Conservation (phyloP, 495 filamentous ascomycete species). For the Chaetomium fimeti region DNA sequence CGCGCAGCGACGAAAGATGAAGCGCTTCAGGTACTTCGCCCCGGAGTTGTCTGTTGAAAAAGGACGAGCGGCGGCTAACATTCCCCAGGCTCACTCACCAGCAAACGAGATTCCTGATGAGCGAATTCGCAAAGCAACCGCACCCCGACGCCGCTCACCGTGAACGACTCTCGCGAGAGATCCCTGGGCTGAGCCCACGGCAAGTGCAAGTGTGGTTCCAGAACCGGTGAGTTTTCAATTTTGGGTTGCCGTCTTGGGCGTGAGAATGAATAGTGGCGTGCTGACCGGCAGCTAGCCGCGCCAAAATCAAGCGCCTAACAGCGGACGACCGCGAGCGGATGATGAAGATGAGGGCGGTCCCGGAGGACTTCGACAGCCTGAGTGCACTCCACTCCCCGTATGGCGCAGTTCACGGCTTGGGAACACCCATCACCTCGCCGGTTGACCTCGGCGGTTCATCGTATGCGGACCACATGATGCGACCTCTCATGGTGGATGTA, state of each 20-base stretch:
- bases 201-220: constrained; percentile 99
- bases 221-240: constrained; percentile 67
- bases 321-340: constrained; percentile 91
- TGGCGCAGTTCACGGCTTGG: constrained; percentile 54
- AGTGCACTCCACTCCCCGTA: constrained; percentile 84
- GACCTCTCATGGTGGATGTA: constrained; percentile 62
- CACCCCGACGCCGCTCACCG: constrained; percentile 94
- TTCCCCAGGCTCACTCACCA: constrained; percentile 80
- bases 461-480: constrained; percentile 56
- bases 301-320: constrained; percentile 92
- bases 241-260: background rate
- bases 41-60: background rate
- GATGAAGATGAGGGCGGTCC: constrained; percentile 88
- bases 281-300: constrained; percentile 60
- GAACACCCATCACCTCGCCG: constrained; percentile 57
- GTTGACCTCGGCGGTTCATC: constrained; percentile 52
- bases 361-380: constrained; percentile 88
- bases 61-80: constrained; percentile 30
- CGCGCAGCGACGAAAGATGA: constrained; percentile 89
- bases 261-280: constrained; percentile 17
- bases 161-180: constrained; percentile 84
- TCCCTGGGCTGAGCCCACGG: constrained; percentile 86
- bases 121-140: constrained; percentile 91
- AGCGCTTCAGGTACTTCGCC: constrained; percentile 73
- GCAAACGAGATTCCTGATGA: constrained; percentile 95